Conservation (phyloP, 2,329 filamentous ascomycete species). For the Pseudogymnoascus sp. region DNA sequence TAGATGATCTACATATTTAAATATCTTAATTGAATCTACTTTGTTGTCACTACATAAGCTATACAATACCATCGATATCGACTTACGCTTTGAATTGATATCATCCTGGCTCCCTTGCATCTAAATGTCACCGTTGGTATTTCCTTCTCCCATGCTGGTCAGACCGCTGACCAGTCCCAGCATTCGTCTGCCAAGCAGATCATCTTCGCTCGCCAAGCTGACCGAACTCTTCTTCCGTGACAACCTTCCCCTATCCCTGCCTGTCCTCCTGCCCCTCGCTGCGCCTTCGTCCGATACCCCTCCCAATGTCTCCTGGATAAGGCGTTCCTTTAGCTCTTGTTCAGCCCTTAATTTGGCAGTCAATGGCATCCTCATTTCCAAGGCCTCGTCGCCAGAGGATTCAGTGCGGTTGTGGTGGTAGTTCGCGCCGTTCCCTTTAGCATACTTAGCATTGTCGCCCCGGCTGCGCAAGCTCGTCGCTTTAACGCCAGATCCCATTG, state of each 20-base stretch:
- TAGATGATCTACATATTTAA: not conserved
- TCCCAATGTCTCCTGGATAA: slow-evolving; percentile 19
- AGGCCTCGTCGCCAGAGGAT: slow-evolving; percentile 61
- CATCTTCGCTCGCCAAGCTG: slow-evolving; percentile 47
- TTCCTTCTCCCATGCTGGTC: slow-evolving; percentile 31
- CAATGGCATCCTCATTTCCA: slow-evolving; percentile 69
- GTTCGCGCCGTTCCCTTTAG: not conserved
- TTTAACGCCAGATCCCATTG: slow-evolving; percentile 13
- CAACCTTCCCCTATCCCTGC: slow-evolving; percentile 13
- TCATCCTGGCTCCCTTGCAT: not conserved
- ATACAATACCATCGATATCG: not conserved
- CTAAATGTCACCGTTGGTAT: not conserved
- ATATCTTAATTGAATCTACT: not conserved
- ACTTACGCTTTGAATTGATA: not conserved
- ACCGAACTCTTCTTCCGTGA: slow-evolving; percentile 38
- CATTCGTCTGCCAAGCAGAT: slow-evolving; percentile 47
- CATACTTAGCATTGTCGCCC: slow-evolving; percentile 11
- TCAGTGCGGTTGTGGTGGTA: slow-evolving; percentile 20
- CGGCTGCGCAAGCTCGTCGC: not conserved
- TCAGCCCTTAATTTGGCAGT: slow-evolving; percentile 27
- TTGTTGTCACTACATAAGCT: not conserved
- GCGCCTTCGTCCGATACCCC: slow-evolving; percentile 13
- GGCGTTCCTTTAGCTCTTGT: slow-evolving; percentile 34
- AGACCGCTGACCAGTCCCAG: slow-evolving; percentile 43
- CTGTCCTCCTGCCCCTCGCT: slow-evolving; percentile 23